Conservation (phyloP, 2,329 filamentous ascomycete species). For the Aspergillus brunneoviolaceus region DNA sequence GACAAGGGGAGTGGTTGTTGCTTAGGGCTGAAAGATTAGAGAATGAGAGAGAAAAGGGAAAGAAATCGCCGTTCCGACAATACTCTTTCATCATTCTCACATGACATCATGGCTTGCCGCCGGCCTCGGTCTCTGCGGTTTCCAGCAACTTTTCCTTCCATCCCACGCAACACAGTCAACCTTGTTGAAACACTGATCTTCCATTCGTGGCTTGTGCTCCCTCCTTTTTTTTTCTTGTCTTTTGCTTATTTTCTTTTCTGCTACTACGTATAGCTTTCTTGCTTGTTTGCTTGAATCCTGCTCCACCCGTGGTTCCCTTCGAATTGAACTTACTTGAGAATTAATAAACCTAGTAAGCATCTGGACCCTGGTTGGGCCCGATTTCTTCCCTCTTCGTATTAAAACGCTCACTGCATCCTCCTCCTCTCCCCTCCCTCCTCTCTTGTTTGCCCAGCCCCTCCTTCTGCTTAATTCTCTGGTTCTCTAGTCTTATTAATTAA, state of each 20-base stretch:
- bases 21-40: background rate
- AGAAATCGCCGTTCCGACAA: background rate
- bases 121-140: conserved; percentile 11
- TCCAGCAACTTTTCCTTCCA: background rate
- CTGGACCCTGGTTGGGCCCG: background rate
- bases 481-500: background rate
- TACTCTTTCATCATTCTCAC: background rate
- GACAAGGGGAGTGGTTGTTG: background rate
- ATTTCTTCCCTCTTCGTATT: background rate
- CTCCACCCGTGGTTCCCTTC: background rate
- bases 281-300: background rate
- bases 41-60: background rate
- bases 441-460: background rate
- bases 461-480: background rate
- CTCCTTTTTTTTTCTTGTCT: background rate
- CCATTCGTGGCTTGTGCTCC: background rate
- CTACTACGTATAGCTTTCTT: background rate
- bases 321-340: background rate
- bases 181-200: background rate
- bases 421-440: background rate
- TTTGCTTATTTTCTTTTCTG: background rate
- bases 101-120: background rate
- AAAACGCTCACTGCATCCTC: background rate
- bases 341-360: background rate
- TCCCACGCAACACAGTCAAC: background rate